These are phyloP conservation scores for Heimioporus sp. DNA, from an alignment of 768 basidiomycete genomes.

Conservation along the genomic window DNA sequence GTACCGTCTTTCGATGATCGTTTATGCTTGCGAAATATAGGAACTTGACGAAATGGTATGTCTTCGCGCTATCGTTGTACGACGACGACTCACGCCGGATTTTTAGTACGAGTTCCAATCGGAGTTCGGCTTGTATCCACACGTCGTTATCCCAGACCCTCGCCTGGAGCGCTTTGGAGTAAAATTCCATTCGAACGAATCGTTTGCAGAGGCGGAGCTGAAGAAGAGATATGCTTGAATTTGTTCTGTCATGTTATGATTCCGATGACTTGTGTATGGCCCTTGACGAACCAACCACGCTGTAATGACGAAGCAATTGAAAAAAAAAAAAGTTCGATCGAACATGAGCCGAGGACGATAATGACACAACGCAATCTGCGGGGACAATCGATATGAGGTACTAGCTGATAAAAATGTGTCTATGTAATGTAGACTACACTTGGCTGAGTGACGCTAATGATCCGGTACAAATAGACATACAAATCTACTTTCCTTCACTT, in stretches of 20 bases:
- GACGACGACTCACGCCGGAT: neutral
- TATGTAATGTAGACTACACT: too few species aligned
- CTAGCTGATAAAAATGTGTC: too few species aligned
- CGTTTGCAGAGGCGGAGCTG: constrained; percentile 16
- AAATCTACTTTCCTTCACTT: neutral
- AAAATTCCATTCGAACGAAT: constrained; percentile 21
- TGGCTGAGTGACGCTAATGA: too few species aligned
- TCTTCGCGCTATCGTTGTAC: neutral
- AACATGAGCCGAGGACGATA: too few species aligned
- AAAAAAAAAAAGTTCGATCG: too few species aligned
- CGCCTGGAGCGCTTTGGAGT: constrained; percentile 26
- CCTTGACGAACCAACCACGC: too few species aligned
- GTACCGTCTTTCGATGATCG: neutral
- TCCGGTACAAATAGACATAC: neutral
- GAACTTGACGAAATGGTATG: constrained; percentile 28
- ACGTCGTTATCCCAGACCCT: constrained; percentile 22
- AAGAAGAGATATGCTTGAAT: constrained; percentile 18
- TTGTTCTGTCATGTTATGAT: neutral
- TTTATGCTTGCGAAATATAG: neutral
- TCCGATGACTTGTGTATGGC: neutral
- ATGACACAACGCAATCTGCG: too few species aligned
- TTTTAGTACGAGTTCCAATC: constrained; percentile 23
- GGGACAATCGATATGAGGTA: too few species aligned
- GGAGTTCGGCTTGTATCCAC: constrained; percentile 23
- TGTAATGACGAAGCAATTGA: too few species aligned